Evolutionary conservation across 345 rosid genomes (phyloP), one percentile per base, ranked within the genome.

Genomic region (Cardamine chenopodiifolia): DNA sequence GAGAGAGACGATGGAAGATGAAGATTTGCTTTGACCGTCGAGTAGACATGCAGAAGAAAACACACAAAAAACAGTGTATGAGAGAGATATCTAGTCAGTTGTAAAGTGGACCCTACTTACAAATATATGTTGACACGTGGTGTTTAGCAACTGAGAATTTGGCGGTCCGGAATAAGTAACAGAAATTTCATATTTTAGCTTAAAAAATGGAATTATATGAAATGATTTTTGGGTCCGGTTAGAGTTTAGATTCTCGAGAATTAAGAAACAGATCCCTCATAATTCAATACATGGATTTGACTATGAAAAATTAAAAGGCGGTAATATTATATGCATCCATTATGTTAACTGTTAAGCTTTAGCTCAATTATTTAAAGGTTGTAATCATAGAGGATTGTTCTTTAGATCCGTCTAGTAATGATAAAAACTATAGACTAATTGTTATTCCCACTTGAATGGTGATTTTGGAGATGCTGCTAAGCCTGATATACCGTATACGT

Each of bases 11-110:
- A 62, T 19, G 34, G 22, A 52, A 1, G 19, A 68, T 37, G 42
- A 37, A 37, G 42, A 37, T 37, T 31, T 14, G 6, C 37, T 72
- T 62, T 72, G 76, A 62, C 69, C 75, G 49, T 31, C 12, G 25
- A 58, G 35, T 8, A 31, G 66, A 57, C 34, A 35, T 45, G 66
- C 4, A 68, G 62, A 68, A 68, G 37, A 23, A 57, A 69, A 13
- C 45, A 39, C n/a, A 39, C 45, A 39, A 39, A 39, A 39, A 39
- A 42, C 55, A 56, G 74, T 48, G 75, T 49, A 67, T 11, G 72
- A 70, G 66, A 26, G 60, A 15, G 48, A 71, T 71, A n/a, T 70
- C 34, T 60, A 50, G 60, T 71, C 49, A 48, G 75, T 71, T 71
- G 28, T 2, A 47, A 15, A 49, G 37, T 71, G 59, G 75, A 39